Evolutionary conservation across 2,329 filamentous ascomycete genomes (phyloP).

Genomic region (Colletotrichum neosansevieriae): DNA sequence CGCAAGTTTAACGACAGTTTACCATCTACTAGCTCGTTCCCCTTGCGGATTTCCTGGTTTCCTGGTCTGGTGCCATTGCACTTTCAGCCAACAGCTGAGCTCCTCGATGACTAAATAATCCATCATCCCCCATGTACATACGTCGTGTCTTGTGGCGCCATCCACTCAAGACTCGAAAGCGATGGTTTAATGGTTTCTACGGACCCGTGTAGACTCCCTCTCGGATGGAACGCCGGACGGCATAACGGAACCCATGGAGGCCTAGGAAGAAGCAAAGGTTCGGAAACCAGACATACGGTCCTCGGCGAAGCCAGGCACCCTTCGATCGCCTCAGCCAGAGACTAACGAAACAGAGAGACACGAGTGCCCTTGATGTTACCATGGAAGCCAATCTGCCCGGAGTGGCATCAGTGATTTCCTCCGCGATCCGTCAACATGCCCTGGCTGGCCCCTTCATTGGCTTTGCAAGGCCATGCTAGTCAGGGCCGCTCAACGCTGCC

Average conservation of each 20-base stretch:
- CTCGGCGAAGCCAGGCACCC: slow-evolving; percentile 5
- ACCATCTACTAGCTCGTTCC: neutral
- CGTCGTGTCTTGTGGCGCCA: neutral
- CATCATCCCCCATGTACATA: neutral
- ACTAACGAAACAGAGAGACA: neutral
- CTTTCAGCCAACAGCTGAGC: neutral
- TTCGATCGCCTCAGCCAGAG: neutral
- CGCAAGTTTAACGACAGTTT: neutral
- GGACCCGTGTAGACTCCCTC: neutral
- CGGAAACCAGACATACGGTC: neutral
- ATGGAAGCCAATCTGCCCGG: neutral
- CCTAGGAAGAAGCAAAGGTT: neutral
- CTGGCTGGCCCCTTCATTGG: slow-evolving; percentile 8
- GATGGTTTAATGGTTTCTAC: neutral
- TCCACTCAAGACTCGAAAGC: neutral
- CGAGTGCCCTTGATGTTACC: slow-evolving; percentile 5
- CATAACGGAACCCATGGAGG: slow-evolving; percentile 10
- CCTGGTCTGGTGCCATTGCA: neutral
- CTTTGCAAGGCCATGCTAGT: slow-evolving; percentile 17
- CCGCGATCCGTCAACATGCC: neutral
- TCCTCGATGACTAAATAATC: neutral
- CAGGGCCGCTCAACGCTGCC: neutral
- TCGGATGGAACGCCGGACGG: slow-evolving; percentile 14
- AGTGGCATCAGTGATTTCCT: slow-evolving; percentile 9
- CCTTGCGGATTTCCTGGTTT: neutral